These are phyloP conservation scores for Alternaria sp. DNA, from an alignment of 2,329 filamentous ascomycete species.

Conservation along the genomic window DNA sequence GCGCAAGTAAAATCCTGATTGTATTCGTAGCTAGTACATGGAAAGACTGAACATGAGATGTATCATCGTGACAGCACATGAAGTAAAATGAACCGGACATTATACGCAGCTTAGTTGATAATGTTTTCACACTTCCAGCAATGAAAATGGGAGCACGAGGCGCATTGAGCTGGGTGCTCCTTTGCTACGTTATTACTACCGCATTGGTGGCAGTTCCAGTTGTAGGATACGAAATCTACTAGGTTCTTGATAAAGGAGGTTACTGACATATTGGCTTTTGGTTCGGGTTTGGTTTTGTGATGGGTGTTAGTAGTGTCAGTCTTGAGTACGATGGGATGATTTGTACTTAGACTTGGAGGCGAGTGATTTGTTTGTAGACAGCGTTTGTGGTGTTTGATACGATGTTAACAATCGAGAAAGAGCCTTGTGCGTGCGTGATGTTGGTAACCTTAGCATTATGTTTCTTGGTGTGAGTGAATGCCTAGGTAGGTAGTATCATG, in stretches of 20 bases:
- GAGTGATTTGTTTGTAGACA: not conserved
- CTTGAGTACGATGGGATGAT: not conserved
- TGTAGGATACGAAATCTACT: not conserved
- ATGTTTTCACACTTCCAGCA: constrained; percentile 2
- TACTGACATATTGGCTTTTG: not conserved
- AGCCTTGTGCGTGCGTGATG: not conserved
- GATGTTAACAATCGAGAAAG: not conserved
- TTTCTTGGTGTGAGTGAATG: not conserved
- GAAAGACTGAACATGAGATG: not conserved
- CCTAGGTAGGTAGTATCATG: not conserved
- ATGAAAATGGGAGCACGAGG: not conserved
- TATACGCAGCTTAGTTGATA: not conserved
- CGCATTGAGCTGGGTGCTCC: not conserved
- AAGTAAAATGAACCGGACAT: not conserved
- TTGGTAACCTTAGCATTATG: not conserved
- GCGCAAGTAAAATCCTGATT: not conserved
- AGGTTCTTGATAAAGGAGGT: not conserved
- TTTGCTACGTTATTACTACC: not conserved
- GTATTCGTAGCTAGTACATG: not conserved
- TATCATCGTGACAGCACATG: not conserved
- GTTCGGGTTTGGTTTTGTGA: not conserved
- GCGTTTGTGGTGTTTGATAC: not conserved
- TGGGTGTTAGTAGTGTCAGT: not conserved
- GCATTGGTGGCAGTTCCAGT: constrained; percentile 1
- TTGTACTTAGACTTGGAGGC: not conserved